Evolutionary conservation across 2,329 filamentous ascomycete species (phyloP), one percentile per base, ranked within the genome.

Genomic region (Aphanoascus verrucosus): DNA sequence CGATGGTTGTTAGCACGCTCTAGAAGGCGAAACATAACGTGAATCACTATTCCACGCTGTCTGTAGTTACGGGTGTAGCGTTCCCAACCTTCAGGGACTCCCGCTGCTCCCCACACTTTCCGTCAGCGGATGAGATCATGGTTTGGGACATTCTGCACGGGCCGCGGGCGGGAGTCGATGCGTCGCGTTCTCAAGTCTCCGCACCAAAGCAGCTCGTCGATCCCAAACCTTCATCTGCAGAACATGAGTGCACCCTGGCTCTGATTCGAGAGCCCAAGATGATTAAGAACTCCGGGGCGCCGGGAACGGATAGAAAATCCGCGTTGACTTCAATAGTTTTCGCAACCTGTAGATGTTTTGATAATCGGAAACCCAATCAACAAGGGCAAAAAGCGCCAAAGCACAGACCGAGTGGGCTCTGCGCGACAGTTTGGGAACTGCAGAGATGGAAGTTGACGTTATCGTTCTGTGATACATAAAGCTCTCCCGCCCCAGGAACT

Each of bases 401-500:
- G 8, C 32, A 31, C 15, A 14, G 11, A 12, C 19, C 3, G 17
- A 37, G 37, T 43, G 48, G 38, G 15, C 38, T 50, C 48, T 41
- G 14, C 2, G 32, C 7, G 19, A 32, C 5, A 4, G 19, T 3
- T 17, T 7, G 8, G 28, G 15, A 43, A 35, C 38, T 31, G 49
- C 31, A 34, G 23, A 34, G 37, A 23, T 17, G 19, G 44, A 6
- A 35, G n/a, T n/a, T 31, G 15, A 44, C n/a, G 17, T 31, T 8
- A 38, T 5, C 31, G 35, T 44, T 15, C 35, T 42, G 40, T 51
- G 49, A 44, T 51, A 51, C 40, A 51, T 43, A 51, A 51, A 44
- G 9, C 9, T 3, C 15, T n/a, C n/a, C n/a, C n/a, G n/a, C n/a
- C 28, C 34, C 7, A 2, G 15, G 12, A 1, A 15, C 17, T 19